Base-by-base conservation (phyloP, 73 alveolate species). In the Paramecium caudatum region DNA sequence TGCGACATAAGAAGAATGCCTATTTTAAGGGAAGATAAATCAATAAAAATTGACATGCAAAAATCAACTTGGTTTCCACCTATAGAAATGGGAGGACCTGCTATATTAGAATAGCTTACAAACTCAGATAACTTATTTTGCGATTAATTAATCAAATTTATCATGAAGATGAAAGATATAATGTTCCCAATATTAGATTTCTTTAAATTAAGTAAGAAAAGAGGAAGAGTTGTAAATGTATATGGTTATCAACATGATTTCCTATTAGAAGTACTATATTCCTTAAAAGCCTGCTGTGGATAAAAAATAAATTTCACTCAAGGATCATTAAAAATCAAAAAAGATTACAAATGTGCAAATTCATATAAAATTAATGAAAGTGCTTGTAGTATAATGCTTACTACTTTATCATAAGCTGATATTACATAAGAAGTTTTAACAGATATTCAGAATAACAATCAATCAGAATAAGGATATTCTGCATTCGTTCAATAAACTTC, bases 1-100 rank as follows among this genome's bases (percentile, higher is more conserved):
- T 19, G 43, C 19, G 88, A 74, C 32, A 23, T 74, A 41, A 47
- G 88, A n/a, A 41, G 88, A 74, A 37, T 74, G 88, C 88, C 88
- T 2, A 9, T 45, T 17, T 74, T 74, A 19, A 27, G 19, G 19
- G 88, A 74, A 21, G 88, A 74, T 16, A 74, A 45, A 43, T 21
- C 17, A 45, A 55, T 55, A 19, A 55, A 43, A 55, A 55, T 55
- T 4, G 80, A 55, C n/a, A 27, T 55, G 23, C 30, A 37, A 6
- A 55, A 55, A 55, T 55, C 80, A 55, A 33, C 69, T 12, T 74
- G 88, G 88, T 41, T 74, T 43, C 69, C 62, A 16, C 43, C 43
- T 1, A 37, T 74, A 4, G 39, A 74, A 41, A 74, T 74, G 3
- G 16, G 32, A 15, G 65, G 39, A 1, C 88, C 88, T 37, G 68